Base-by-base conservation (phyloP, 2,329 filamentous ascomycete genomes). In the Alternaria consortialis region DNA sequence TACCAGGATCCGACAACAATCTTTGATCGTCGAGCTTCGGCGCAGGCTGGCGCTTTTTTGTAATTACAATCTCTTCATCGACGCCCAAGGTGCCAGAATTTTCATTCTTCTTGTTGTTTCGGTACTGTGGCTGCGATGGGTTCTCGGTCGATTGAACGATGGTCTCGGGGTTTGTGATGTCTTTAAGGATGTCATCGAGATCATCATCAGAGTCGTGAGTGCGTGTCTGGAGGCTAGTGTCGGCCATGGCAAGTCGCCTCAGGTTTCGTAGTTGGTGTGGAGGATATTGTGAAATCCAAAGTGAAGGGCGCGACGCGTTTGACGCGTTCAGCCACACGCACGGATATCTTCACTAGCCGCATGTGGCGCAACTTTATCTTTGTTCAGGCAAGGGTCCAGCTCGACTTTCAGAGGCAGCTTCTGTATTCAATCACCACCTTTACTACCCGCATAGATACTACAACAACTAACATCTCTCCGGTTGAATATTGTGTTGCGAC, bases 21-120 rank as follows among this genome's bases (percentile, higher is more conserved):
- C 93, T 87, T 9, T 86, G 82, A 70, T 97, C 93, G 74, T 99
- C 94, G 27, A 99, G 85, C 77, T 97, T 99, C 4, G 94, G 90
- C 57, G 88, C 85, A 1, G 93, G 92, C 63, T 88, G 86, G 36
- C 89, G 86, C 70, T 91, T 91, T 80, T 92, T 97, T 40, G 86
- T 87, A 5, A 97, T 85, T 56, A 92, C 90, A 54, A 99, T 87
- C 71, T 97, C 92, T 73, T 96, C 88, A 66, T 98, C 94, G 58
- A 97, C 88, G 46, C 94, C 93, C 2, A 97, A 80, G 1, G 84
- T 84, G 29, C 84, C 83, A 13, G 58, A 44, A 67, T 86, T 58
- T 52, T 69, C 56, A 25, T 58, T 55, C 17, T 60, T 56, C 53
- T 77, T 74, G 48, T 44, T 58, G 15, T 29, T 58, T n/a, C 50